phyloP scores from a whole-genome alignment of 768 basidiomycete species.

The Leccinum barrowsii region DNA sequence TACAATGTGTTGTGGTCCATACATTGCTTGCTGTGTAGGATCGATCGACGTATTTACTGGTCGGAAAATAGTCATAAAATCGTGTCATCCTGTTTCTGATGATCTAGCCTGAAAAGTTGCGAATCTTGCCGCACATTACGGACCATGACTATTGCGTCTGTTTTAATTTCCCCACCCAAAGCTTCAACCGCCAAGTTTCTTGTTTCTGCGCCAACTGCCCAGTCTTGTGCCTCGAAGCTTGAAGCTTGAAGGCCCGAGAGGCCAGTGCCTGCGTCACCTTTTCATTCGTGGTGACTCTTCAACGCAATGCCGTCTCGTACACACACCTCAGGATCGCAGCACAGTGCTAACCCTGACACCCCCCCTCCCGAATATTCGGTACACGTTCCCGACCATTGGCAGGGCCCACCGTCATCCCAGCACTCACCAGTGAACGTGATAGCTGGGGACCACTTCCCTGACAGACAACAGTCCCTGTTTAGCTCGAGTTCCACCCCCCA shows the following conservation, averaged over 20 bases:
- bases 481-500: slow-evolving; percentile 13
- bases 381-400: slow-evolving; percentile 12
- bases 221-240: background rate
- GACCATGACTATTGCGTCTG: background rate
- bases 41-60: background rate
- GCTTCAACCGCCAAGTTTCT: background rate
- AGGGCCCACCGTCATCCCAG: slow-evolving; percentile 15
- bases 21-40: background rate
- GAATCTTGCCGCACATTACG: background rate
- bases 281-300: background rate
- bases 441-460: slow-evolving; percentile 11
- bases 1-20: background rate
- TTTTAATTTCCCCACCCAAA: background rate
- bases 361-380: slow-evolving; percentile 30
- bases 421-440: slow-evolving; percentile 12
- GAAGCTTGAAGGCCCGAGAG: background rate
- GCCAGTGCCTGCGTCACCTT: background rate
- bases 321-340: slow-evolving; percentile 16
- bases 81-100: background rate
- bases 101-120: background rate
- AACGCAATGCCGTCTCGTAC: slow-evolving; percentile 12
- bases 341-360: slow-evolving; percentile 24
- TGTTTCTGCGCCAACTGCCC: background rate
- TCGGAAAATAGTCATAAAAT: background rate
- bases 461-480: slow-evolving; percentile 16